Base-by-base conservation (phyloP, 441 rosid species). In the Rhodomyrtus psidioides region DNA sequence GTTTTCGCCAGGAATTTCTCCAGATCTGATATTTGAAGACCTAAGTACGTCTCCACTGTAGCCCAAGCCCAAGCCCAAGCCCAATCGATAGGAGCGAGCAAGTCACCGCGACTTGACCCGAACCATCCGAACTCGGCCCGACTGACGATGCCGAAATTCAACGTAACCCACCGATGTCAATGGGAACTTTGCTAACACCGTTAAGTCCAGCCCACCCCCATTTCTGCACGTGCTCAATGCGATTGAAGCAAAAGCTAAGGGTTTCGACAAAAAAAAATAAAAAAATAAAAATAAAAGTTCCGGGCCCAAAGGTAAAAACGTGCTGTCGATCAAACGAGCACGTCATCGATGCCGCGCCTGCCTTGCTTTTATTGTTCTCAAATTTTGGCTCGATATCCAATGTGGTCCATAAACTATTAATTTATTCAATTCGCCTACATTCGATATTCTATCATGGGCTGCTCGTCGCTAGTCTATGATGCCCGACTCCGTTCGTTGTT, bases 131-230 rank as follows among this genome's bases (percentile, higher is more conserved):
- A 34, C 75, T 30, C 75, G 75, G 24, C 44, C 75, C 75, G 44
- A 19, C 75, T 19, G 3, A 44, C 0, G 44, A 7, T 62, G 0
- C 7, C 1, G 44, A 6, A 17, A 30, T 0, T 62, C 46, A 0
- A 19, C 0, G 24, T 17, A 4, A 4, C 75, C 75, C 12, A 0
- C 75, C 42, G 42, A 60, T 28, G 42, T 62, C 75, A 0, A 30
- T 62, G 10, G 44, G 44, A 62, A 6, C 44, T 30, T 4, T 4
- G 75, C 75, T 17, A 17, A 2, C 44, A 7, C 39, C 13, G 39
- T 2, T 0, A 30, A 9, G 76, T 14, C 76, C 76, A 9, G 46
- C 46, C 76, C 76, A 30, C 6, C 75, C 23, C 24, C 27, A 24
- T 17, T 30, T 62, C 24, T 17, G 44, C 2, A 2, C 42, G 8